Evolutionary conservation across 2,329 filamentous ascomycete species (phyloP).

Genomic region (Calonectria hawksworthii): DNA sequence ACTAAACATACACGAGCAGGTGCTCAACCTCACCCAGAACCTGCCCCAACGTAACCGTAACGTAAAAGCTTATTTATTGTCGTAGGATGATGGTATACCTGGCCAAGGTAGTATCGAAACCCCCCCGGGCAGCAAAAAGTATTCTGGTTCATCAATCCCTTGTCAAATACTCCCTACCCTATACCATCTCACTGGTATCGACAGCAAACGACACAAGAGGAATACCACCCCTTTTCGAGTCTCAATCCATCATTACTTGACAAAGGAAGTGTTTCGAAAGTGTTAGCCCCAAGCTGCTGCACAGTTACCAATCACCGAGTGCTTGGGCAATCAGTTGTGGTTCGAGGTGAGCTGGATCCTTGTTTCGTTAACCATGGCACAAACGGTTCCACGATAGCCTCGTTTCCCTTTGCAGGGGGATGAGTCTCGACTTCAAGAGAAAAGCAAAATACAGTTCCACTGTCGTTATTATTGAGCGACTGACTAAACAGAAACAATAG

Average conservation of each 20-base stretch:
- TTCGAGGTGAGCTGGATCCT: neutral
- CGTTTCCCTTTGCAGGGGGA: neutral
- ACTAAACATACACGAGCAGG: neutral
- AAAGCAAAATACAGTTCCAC: neutral
- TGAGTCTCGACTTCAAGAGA: neutral
- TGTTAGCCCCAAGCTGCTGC: too few relatives aligned
- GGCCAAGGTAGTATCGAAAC: neutral
- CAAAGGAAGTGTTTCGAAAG: neutral
- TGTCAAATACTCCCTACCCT: neutral
- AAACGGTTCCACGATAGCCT: neutral
- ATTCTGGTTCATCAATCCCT: neutral
- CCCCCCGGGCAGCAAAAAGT: neutral
- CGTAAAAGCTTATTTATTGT: neutral
- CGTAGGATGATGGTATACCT: neutral
- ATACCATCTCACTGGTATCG: neutral
- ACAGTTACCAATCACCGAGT: neutral
- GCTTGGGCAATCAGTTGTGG: neutral
- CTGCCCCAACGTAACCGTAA: neutral
- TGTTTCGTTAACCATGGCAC: neutral
- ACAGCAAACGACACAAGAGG: neutral
- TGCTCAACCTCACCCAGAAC: neutral
- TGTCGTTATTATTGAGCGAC: neutral
- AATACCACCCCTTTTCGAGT: neutral
- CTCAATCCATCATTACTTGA: neutral
- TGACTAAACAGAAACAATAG: neutral